phyloP scores from a whole-genome alignment of 345 rosid species.

The Gossypium anomalum region DNA sequence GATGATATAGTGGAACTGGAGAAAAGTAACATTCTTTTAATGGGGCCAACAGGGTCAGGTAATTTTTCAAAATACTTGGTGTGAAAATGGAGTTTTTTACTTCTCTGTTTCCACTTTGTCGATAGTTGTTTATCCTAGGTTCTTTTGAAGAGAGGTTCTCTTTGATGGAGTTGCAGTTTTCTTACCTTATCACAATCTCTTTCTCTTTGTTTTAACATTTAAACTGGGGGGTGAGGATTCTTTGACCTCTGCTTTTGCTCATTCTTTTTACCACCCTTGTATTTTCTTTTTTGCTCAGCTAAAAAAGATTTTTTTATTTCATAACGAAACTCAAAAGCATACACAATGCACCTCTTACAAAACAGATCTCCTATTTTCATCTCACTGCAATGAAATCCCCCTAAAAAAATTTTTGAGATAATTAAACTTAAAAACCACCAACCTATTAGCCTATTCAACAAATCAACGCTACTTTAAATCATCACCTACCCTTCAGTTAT shows the following conservation, averaged over 20 bases:
- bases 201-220: conserved; percentile 1
- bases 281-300: too few relatives aligned
- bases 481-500: too few relatives aligned
- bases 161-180: neutral
- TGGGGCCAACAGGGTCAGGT: conserved; percentile 99
- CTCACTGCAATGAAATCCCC: too few relatives aligned
- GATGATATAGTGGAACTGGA: conserved; percentile 91
- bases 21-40: conserved; percentile 94
- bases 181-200: neutral
- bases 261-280: neutral
- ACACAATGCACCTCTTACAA: too few relatives aligned
- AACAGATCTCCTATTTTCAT: too few relatives aligned
- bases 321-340: too few relatives aligned
- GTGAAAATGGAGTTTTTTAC: neutral
- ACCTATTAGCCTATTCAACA: too few relatives aligned
- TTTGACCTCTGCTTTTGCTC: neutral
- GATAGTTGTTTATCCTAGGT: neutral
- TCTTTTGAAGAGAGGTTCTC: neutral
- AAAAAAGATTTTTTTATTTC: too few relatives aligned
- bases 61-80: conserved; percentile 22
- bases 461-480: too few relatives aligned
- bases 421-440: too few relatives aligned
- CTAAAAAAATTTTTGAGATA: too few relatives aligned
- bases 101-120: neutral
- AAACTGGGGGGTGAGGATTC: neutral